Base-by-base conservation (phyloP, 805 yeast genomes). In the Myxozyma udenii region DNA sequence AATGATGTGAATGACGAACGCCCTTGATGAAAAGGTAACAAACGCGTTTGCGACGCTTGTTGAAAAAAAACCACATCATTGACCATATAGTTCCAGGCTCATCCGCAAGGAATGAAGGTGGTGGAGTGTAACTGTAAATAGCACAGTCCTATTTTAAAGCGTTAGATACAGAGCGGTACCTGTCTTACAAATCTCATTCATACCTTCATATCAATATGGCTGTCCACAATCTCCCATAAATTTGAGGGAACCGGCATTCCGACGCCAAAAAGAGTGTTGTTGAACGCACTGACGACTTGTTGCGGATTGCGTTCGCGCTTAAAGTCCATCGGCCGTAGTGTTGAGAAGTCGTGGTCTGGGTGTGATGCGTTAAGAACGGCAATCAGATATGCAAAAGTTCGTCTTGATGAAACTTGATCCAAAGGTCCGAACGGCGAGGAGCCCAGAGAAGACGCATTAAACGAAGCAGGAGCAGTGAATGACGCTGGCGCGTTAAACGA, bases 311-410 rank as follows among this genome's bases (percentile, higher is more conserved):
- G 53, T 41, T 72, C 78, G n/a, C 86, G 78, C 37, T 74, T 70
- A 68, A 85, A 85, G 66, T 81, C 84, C 18, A 74, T 74, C 1
- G 98, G 98, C 64, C 87, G 88, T 56, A 93, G 77, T 23, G 84
- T 78, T 11, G 95, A 78, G 63, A 91, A 93, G 65, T 93, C 98
- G 64, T 93, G 96, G 67, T 93, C 98, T 0, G 98, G 98, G 65
- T 87, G 91, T 3, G 95, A 84, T 5, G 95, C 86, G 67, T 93
- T 93, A 47, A 93, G 74, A 32, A 90, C 89, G 1, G 95, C 93
- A 53, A 93, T 87, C 43, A 93, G 73, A 65, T 90, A 87, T 0
- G 96, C 93, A 72, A 91, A 93, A 1, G 90, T 83, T 68, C 88
- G 84, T 58, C 96, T 78, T 41, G 95, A 85, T 1, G 93, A 81